Evolutionary conservation across 2,329 filamentous ascomycete genomes (phyloP).

Genomic region (Clonostachys rosea): DNA sequence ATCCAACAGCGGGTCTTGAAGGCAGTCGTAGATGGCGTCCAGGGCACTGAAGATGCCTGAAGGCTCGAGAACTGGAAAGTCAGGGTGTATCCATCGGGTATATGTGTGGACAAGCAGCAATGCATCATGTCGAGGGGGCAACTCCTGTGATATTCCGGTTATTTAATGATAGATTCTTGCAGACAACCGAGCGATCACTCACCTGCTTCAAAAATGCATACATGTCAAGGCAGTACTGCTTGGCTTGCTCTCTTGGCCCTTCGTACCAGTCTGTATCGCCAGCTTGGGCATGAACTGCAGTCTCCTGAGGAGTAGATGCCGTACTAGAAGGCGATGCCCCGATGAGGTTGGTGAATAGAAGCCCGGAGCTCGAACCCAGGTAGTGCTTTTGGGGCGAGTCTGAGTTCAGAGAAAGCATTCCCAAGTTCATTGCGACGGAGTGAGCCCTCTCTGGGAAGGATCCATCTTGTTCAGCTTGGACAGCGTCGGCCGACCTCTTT

Average conservation of each 20-base stretch:
- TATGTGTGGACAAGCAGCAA: slow-evolving; percentile 10
- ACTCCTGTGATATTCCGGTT: slow-evolving; percentile 7
- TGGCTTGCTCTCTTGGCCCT: not conserved
- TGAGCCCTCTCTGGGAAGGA: slow-evolving; percentile 10
- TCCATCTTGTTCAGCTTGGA: slow-evolving; percentile 4
- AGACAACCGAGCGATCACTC: too few relatives aligned
- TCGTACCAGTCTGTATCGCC: not conserved
- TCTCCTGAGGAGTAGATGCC: not conserved
- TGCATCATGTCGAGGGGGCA: slow-evolving; percentile 12
- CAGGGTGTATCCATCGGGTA: slow-evolving; percentile 12
- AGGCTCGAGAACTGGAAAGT: slow-evolving; percentile 12
- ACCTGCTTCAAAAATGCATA: not conserved
- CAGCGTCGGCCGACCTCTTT: slow-evolving; percentile 1
- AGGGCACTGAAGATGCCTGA: slow-evolving; percentile 9
- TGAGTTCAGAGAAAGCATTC: slow-evolving; percentile 27
- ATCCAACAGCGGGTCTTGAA: not conserved
- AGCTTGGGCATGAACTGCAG: not conserved
- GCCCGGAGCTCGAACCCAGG: slow-evolving; percentile 27
- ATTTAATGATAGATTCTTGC: slow-evolving; percentile 2
- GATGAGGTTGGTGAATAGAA: slow-evolving; percentile 22
- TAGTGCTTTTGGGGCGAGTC: slow-evolving; percentile 29
- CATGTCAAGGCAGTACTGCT: not conserved
- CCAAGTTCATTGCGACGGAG: slow-evolving; percentile 24
- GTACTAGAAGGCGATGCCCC: slow-evolving; percentile 9
- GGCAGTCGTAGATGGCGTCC: slow-evolving; percentile 10